Evolutionary conservation across 306 rosid genomes (phyloP).

Genomic region (Astragalus membranaceus): DNA sequence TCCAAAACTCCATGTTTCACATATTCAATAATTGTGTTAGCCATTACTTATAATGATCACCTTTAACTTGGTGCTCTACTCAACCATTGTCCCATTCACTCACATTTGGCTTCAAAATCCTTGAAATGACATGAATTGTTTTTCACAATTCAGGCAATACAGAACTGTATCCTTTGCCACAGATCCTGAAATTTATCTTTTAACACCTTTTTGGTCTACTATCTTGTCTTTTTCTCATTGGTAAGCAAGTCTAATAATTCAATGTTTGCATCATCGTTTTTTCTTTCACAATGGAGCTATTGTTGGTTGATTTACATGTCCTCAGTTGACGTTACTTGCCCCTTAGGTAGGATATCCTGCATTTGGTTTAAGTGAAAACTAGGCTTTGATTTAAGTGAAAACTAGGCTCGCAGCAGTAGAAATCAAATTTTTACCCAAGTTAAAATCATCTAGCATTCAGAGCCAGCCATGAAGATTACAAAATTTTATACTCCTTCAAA

Average conservation of each 20-base stretch:
- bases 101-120: slow-evolving; percentile 3
- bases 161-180: too few species aligned
- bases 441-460: not conserved
- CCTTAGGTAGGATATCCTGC: not conserved
- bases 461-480: not conserved
- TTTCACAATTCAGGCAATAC: not conserved
- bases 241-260: not conserved
- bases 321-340: not conserved
- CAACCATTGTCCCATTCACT: not conserved
- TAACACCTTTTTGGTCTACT: too few species aligned
- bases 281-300: not conserved
- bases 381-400: too few species aligned
- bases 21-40: not conserved
- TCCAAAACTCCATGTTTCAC: not conserved
- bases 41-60: too few species aligned
- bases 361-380: not conserved
- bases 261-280: not conserved
- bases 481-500: not conserved
- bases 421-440: not conserved
- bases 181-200: too few species aligned
- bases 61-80: too few species aligned
- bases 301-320: not conserved
- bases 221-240: too few species aligned
- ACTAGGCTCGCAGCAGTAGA: not conserved
- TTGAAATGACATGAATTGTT: not conserved